Evolutionary conservation across 140 eudicot genomes (phyloP), one percentile per base, ranked within the genome.

Genomic region (Bidens hawaiensis): DNA sequence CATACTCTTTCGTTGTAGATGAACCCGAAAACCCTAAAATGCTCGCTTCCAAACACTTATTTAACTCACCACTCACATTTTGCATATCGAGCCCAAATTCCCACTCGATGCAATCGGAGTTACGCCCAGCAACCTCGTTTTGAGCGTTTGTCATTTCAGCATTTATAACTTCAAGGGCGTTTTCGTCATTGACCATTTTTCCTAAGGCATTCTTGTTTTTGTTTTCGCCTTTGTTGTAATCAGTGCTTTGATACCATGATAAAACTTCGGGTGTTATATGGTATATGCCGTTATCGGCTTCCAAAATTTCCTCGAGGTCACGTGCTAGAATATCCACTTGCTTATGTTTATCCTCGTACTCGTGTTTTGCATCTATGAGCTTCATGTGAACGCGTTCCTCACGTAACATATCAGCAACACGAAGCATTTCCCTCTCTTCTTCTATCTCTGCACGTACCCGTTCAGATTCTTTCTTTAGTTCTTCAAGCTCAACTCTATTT

Each of bases 321-420:
- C 26, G 76, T 71, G 73, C 84, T 40, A 90, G 26, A 76, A 76
- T 42, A 17, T 90, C 82, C 19, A 90, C 79, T n/a, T 83, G 83
- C 9, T 85, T 85, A 41, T 79, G 84, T 71, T 87, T 90, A 70
- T 84, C 91, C 70, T 90, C 97, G 2, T 80, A 90, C 50, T 90
- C 81, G 27, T 84, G 56, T 75, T 79, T 90, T 11, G 97, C 97
- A 8, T 90, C 97, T 1, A 75, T 57, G 18, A 90, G 96, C 81
- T 90, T 90, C 96, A 90, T 90, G 41, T 87, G 96, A 5, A 90
- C 94, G 31, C 97, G 76, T 62, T 90, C 97, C 70, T 90, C 96
- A 0, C 97, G 88, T 42, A 87, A 40, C 10, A 82, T 66, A 70
- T 90, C 97, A 5, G 97, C 97, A n/a, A 90, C 54, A 16, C 87